These are phyloP conservation scores for Scortechinia acanthostroma DNA, from an alignment of 2,329 filamentous ascomycete species.

Conservation along the genomic window DNA sequence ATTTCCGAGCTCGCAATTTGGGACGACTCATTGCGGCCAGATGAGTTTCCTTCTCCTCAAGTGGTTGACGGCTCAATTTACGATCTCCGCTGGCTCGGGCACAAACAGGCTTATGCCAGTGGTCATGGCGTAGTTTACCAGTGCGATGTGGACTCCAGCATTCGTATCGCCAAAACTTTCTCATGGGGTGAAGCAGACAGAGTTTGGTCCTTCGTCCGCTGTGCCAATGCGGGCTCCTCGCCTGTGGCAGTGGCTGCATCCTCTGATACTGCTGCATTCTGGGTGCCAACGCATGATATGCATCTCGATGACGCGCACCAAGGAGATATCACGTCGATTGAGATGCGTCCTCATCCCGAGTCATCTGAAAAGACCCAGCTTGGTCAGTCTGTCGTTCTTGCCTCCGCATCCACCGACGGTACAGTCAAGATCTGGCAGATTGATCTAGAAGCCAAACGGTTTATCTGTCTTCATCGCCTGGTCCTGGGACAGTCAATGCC, in stretches of 20 bases:
- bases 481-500: neutral
- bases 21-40: conserved; percentile 25
- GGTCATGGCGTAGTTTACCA: conserved; percentile 27
- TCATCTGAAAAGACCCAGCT: neutral
- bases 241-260: conserved; percentile 27
- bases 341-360: neutral
- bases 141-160: conserved; percentile 23
- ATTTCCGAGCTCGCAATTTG: conserved; percentile 30
- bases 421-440: conserved; percentile 1
- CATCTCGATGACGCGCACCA: conserved; percentile 25
- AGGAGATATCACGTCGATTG: conserved; percentile 29
- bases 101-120: conserved; percentile 23
- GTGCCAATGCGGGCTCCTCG: conserved; percentile 12
- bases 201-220: conserved; percentile 29
- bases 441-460: neutral
- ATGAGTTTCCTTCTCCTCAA: conserved; percentile 22
- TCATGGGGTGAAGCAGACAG: conserved; percentile 16
- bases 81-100: conserved; percentile 29
- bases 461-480: neutral
- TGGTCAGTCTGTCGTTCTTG: neutral
- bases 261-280: conserved; percentile 23
- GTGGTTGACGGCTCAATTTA: conserved; percentile 25
- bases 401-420: neutral
- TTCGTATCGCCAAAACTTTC: conserved; percentile 23
- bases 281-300: conserved; percentile 33